Percentiles rank a stretch among this genome's conserved stretches.
Conservation (phyloP, 2,329 filamentous ascomycete species). For the Trichoderma lentiforme region DNA sequence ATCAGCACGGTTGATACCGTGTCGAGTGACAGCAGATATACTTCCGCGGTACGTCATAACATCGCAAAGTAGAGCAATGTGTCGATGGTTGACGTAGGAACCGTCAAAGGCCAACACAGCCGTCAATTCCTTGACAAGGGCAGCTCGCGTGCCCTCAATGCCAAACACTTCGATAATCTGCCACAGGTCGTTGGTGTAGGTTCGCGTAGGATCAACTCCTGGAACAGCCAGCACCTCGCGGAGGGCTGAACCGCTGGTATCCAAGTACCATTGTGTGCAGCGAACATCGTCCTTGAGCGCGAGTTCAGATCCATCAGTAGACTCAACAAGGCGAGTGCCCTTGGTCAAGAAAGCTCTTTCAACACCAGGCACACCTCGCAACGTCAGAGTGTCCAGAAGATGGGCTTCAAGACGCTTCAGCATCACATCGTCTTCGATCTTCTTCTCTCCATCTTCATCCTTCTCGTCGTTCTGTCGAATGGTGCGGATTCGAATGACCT, state of each 20-base stretch:
- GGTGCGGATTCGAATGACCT: slow-evolving; percentile 88
- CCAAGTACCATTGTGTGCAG: slow-evolving; percentile 92
- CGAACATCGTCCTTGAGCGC: slow-evolving; percentile 68
- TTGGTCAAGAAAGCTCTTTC: slow-evolving; percentile 91
- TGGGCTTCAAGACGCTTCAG: slow-evolving; percentile 89
- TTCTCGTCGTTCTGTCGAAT: slow-evolving; percentile 67
- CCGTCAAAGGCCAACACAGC: slow-evolving; percentile 96
- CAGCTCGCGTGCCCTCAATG: slow-evolving; percentile 88
- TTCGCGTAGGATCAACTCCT: slow-evolving; percentile 81
- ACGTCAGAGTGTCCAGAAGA: slow-evolving; percentile 82
- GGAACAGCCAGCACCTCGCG: slow-evolving; percentile 80
- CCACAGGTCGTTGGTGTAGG: slow-evolving; percentile 93
- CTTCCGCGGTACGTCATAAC: slow-evolving; percentile 96
- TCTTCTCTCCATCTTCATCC: slow-evolving; percentile 61
- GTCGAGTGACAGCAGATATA: slow-evolving; percentile 93
- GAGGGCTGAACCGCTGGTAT: slow-evolving; percentile 87
- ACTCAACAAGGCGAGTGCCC: slow-evolving; percentile 65
- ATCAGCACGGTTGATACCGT: slow-evolving; percentile 97
- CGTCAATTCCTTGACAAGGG: slow-evolving; percentile 82
- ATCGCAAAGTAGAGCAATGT: slow-evolving; percentile 90
- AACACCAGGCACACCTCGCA: slow-evolving; percentile 86
- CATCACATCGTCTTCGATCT: slow-evolving; percentile 83
- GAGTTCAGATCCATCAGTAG: slow-evolving; percentile 68
- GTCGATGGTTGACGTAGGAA: slow-evolving; percentile 98
- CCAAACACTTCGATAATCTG: slow-evolving; percentile 93